phyloP scores from a whole-genome alignment of 2,329 filamentous ascomycete genomes.

The Sarocladium strictum region DNA sequence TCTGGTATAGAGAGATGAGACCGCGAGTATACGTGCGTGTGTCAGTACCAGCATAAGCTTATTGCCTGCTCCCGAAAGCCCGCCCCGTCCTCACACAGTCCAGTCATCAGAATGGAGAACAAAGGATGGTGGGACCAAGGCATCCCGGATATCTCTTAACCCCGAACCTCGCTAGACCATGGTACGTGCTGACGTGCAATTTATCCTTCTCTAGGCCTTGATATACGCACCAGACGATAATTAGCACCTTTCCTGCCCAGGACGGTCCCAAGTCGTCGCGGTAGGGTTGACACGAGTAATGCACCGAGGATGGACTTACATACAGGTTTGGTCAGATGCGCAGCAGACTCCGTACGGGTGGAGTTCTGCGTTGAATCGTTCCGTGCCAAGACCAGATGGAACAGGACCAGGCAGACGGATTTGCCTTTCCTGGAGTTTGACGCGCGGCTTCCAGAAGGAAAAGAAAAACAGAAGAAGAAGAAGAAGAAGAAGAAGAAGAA shows the following conservation, averaged over 20 bases:
- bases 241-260: neutral
- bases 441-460: neutral
- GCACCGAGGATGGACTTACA: neutral
- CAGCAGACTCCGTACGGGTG: neutral
- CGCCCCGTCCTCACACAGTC: neutral
- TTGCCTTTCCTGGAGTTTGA: neutral
- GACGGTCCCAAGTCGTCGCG: neutral
- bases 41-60: neutral
- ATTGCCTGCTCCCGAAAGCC: neutral
- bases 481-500: no score
- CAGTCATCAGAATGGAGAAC: neutral
- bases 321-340: neutral
- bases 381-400: neutral
- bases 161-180: neutral
- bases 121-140: neutral
- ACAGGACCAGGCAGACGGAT: neutral
- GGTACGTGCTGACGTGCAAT: neutral
- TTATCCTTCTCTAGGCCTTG: no score
- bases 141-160: neutral
- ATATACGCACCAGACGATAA: neutral
- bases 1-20: neutral
- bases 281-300: neutral
- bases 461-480: neutral
- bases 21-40: neutral
- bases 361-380: neutral